These are phyloP conservation scores for Tremella fuciformis DNA, from an alignment of 768 basidiomycete genomes.

Conservation along the genomic window DNA sequence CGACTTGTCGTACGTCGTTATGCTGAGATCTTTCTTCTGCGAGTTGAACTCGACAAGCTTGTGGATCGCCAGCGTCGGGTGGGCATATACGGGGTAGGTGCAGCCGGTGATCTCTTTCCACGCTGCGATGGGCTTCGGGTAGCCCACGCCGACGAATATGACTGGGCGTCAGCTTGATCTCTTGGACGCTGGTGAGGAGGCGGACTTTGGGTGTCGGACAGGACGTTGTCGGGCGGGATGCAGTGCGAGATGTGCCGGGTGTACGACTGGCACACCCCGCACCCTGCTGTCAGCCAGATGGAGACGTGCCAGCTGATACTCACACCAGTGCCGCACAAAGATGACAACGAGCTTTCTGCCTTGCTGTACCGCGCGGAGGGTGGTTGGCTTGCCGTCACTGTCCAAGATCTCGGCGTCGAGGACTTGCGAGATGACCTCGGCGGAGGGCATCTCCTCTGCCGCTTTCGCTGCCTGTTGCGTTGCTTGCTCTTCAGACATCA, in stretches of 20 bases:
- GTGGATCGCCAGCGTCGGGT: conserved; percentile 29
- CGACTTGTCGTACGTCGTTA: conserved; percentile 13
- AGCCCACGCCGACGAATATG: conserved; percentile 35
- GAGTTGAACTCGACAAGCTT: conserved; percentile 17
- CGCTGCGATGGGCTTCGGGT: conserved; percentile 22
- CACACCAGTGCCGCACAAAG: conserved; percentile 24
- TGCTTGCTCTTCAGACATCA: too few species aligned
- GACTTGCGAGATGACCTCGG: not conserved
- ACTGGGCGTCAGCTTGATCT: conserved; percentile 15
- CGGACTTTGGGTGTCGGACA: not conserved
- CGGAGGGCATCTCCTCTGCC: too few species aligned
- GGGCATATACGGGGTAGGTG: conserved; percentile 34
- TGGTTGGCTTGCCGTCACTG: conserved; percentile 7
- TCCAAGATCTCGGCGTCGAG: conserved; percentile 6
- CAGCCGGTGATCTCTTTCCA: conserved; percentile 23
- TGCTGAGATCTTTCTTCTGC: conserved; percentile 2
- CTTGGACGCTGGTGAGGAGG: not conserved
- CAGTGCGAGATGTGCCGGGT: not conserved
- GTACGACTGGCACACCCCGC: not conserved
- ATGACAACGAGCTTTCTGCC: conserved; percentile 11
- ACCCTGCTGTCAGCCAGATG: not conserved
- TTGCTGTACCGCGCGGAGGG: conserved; percentile 6
- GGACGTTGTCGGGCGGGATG: not conserved
- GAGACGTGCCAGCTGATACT: conserved; percentile 5
- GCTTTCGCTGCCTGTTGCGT: too few species aligned